These are phyloP conservation scores for Pugionium dolabratum DNA, from an alignment of 345 rosid species.

Conservation along the genomic window DNA sequence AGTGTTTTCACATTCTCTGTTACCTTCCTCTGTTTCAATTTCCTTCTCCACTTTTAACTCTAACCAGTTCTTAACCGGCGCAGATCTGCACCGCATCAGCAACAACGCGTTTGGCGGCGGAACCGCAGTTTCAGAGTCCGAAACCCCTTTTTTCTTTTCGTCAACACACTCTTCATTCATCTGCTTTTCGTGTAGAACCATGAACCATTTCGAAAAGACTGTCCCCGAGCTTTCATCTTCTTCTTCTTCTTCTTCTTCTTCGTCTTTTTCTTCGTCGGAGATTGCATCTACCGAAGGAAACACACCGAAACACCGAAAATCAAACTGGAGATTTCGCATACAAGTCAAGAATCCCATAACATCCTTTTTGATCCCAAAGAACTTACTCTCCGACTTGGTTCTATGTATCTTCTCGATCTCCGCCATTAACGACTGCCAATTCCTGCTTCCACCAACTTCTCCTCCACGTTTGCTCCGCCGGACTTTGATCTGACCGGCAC, in stretches of 20 bases:
- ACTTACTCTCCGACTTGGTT: constrained; percentile 50
- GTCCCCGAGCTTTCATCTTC: constrained; percentile 53
- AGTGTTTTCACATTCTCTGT: constrained; percentile 11
- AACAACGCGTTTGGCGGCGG: constrained; percentile 81
- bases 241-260: constrained; percentile 33
- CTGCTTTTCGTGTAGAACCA: constrained; percentile 66
- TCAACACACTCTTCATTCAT: constrained; percentile 27
- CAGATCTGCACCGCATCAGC: constrained; percentile 84
- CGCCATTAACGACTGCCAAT: constrained; percentile 79
- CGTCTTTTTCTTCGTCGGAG: constrained; percentile 51
- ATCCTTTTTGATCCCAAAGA: constrained; percentile 73
- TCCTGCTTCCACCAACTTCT: constrained; percentile 52
- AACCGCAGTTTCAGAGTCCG: constrained; percentile 41
- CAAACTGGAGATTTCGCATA: constrained; percentile 53
- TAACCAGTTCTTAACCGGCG: constrained; percentile 66
- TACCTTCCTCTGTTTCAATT: constrained; percentile 24
- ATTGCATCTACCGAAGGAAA: constrained; percentile 51
- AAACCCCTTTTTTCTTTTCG: constrained; percentile 21
- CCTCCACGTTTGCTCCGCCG: constrained; percentile 47
- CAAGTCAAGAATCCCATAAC: constrained; percentile 71
- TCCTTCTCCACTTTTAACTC: constrained; percentile 39
- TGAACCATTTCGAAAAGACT: constrained; percentile 72
- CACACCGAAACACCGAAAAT: constrained; percentile 68
- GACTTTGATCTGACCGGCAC: constrained; percentile 96
- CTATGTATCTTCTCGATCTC: constrained; percentile 65